phyloP scores from a whole-genome alignment of 495 filamentous ascomycete genomes.

The Penicillium steckii region DNA sequence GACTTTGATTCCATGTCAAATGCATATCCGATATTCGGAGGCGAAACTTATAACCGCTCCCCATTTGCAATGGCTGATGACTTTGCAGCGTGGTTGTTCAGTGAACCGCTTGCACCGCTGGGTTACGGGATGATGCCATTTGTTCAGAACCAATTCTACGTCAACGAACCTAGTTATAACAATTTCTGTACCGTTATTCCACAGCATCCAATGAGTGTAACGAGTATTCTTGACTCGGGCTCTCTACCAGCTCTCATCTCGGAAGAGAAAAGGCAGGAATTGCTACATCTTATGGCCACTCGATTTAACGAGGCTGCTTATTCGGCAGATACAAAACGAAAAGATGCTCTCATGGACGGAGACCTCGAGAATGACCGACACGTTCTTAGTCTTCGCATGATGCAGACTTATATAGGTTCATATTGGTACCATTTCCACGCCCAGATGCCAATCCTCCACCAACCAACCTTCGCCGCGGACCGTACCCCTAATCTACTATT shows the following conservation, averaged over 20 bases:
- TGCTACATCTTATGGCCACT: slow-evolving; percentile 81
- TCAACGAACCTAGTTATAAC: slow-evolving; percentile 40
- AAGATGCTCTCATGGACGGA: slow-evolving; percentile 75
- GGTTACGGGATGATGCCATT: slow-evolving; percentile 40
- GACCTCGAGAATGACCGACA: slow-evolving; percentile 71
- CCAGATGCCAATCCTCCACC: slow-evolving; percentile 91
- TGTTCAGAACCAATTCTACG: slow-evolving; percentile 38
- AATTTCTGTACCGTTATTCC: slow-evolving; percentile 39
- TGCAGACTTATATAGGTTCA: slow-evolving; percentile 90
- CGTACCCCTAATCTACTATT: slow-evolving; percentile 80
- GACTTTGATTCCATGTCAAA: slow-evolving; percentile 66
- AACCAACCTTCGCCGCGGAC: slow-evolving; percentile 88
- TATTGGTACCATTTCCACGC: slow-evolving; percentile 96
- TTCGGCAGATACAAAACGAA: slow-evolving; percentile 69
- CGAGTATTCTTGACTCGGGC: slow-evolving; percentile 80
- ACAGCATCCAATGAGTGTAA: slow-evolving; percentile 85
- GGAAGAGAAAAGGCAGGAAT: slow-evolving; percentile 79
- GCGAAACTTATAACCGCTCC: slow-evolving; percentile 77
- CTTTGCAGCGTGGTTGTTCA: slow-evolving; percentile 90
- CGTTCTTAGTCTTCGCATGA: slow-evolving; percentile 85
- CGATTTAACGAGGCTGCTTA: slow-evolving; percentile 81
- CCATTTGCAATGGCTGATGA: slow-evolving; percentile 89
- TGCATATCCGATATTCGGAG: slow-evolving; percentile 81
- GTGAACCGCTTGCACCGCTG: slow-evolving; percentile 51
- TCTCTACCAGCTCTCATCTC: slow-evolving; percentile 78